phyloP scores from a whole-genome alignment of 2,329 filamentous ascomycete species.

The Colletotrichum aenigma region DNA sequence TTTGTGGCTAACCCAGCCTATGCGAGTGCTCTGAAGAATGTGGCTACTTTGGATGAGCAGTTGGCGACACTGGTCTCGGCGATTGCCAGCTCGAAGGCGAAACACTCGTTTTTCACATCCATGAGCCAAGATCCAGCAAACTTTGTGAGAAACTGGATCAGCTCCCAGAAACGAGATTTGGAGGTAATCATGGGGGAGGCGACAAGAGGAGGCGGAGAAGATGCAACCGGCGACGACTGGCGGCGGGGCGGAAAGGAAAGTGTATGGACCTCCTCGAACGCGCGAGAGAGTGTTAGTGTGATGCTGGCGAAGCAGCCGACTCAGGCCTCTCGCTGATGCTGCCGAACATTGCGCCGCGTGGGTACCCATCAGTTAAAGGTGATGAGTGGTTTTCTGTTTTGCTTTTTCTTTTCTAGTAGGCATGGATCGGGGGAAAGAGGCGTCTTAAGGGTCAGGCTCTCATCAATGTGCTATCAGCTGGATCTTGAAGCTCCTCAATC shows the following conservation, averaged over 20 bases:
- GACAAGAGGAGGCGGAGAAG: conserved; percentile 63
- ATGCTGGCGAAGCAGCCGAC: conserved; percentile 58
- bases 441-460: not conserved
- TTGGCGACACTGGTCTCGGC: conserved; percentile 83
- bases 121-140: conserved; percentile 81
- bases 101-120: conserved; percentile 84
- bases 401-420: not conserved
- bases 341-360: not conserved
- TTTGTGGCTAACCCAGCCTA: conserved; percentile 74
- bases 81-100: conserved; percentile 83
- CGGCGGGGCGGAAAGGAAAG: conserved; percentile 61
- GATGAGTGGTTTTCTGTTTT: not conserved
- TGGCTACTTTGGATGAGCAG: conserved; percentile 81
- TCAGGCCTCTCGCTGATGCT: conserved; percentile 3
- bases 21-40: conserved; percentile 74
- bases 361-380: not conserved
- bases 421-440: not conserved
- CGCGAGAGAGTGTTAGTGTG: conserved; percentile 67
- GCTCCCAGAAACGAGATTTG: conserved; percentile 87
- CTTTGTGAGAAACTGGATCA: conserved; percentile 88
- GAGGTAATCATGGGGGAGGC: conserved; percentile 88
- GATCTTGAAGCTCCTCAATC: not conserved
- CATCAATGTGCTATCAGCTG: not conserved
- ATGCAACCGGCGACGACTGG: conserved; percentile 69
- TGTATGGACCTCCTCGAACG: conserved; percentile 62